A percentile compares a stretch with the other conserved stretches of the same genome.
Evolutionary conservation across 768 basidiomycete genomes (phyloP).

Genomic region (Leucocoprinus birnbaumii): DNA sequence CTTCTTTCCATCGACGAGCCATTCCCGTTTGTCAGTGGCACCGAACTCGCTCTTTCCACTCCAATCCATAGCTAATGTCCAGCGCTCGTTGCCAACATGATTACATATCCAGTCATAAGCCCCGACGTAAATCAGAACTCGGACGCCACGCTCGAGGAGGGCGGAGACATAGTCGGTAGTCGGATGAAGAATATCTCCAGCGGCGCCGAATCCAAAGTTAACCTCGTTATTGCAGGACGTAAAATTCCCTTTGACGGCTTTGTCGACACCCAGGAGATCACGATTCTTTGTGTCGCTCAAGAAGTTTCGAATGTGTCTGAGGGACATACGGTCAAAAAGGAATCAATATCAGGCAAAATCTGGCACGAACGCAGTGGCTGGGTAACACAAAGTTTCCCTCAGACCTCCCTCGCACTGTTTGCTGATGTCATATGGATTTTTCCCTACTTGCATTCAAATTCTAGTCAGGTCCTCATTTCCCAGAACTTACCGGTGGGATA

Average conservation of each 20-base stretch:
- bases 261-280: constrained; percentile 58
- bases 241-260: constrained; percentile 31
- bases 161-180: constrained; percentile 58
- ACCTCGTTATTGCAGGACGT: constrained; percentile 36
- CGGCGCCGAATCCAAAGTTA: constrained; percentile 39
- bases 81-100: constrained; percentile 71
- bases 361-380: constrained; percentile 36
- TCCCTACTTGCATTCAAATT: constrained; percentile 20
- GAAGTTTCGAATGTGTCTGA: constrained; percentile 56
- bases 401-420: constrained; percentile 50
- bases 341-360: background rate
- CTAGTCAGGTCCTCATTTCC: background rate
- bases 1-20: constrained; percentile 52
- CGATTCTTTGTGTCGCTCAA: constrained; percentile 58
- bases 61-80: constrained; percentile 73
- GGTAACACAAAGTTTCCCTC: constrained; percentile 52
- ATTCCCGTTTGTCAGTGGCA: constrained; percentile 46
- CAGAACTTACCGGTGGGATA: constrained; percentile 34
- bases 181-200: constrained; percentile 42
- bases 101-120: constrained; percentile 75
- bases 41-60: constrained; percentile 48
- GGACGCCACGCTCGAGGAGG: constrained; percentile 69
- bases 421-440: constrained; percentile 69
- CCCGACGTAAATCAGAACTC: constrained; percentile 68
- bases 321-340: background rate